Base-by-base conservation (phyloP, 805 yeast species). In the Millerago galiae region DNA sequence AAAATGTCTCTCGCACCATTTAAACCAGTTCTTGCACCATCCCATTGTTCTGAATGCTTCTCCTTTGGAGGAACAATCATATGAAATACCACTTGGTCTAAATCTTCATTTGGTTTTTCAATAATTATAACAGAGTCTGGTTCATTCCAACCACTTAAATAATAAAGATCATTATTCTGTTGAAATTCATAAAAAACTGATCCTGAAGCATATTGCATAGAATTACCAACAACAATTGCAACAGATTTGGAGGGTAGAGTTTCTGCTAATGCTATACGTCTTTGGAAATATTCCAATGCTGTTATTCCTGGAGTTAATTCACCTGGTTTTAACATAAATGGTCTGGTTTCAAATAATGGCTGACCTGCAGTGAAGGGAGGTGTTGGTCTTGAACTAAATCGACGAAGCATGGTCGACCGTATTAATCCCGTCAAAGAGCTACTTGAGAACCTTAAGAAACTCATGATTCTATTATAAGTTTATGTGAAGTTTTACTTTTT, bases 171-270 rank as follows among this genome's bases (percentile, higher is more conserved):
- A 41, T 85, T 91, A 58, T 90, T 83, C 64, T 93, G 99, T 57
- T 91, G 95, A 58, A 93, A 93, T 31, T 84, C 83, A 58, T 90
- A 81, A 55, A 93, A 93, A 1, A 91, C 98, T 9, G 91, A 77
- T 1, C 96, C 96, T 1, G 96, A 81, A 9, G 95, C 86, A 62
- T 70, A 88, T 58, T 86, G 85, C 9, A 83, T 68, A 31, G 74
- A 69, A 54, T 75, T 74, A 1, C 97, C 95, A 1, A 83, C 78
- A 8, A 90, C 60, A 17, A 93, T 77, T 0, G 91, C 90, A 24
- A 84, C 63, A 5, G 91, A 79, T 17, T 73, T 70, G 8, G 73
- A 68, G 1, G 88, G 83, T 54, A 93, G 59, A 28, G 66, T 58
- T 26, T 65, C 65, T 1, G 84, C 74, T 3, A 93, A 63, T n/a